A percentile compares a stretch with the other conserved stretches of the same genome.
Evolutionary conservation across 2,329 filamentous ascomycete species (phyloP).

Genomic region (Hymenoscyphus scutula): DNA sequence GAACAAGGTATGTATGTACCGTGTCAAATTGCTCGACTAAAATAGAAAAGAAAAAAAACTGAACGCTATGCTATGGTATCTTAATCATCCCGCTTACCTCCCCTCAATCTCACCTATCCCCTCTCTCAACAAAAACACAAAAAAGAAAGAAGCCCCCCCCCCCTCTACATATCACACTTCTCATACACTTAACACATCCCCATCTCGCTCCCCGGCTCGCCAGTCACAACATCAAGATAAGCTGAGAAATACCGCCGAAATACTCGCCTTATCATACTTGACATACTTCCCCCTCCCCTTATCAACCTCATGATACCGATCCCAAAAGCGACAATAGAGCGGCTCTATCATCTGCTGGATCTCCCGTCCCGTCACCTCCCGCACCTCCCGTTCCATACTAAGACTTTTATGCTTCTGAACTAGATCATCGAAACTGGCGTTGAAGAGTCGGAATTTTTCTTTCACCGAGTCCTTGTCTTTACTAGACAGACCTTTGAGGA

Average conservation of each 20-base stretch:
- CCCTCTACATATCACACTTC: not conserved
- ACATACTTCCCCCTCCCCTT: constrained; percentile 98
- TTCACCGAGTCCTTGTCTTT: constrained; percentile 98
- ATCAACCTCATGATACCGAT: constrained; percentile 95
- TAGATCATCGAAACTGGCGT: constrained; percentile 84
- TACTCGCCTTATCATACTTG: constrained; percentile 87
- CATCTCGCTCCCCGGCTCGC: not conserved
- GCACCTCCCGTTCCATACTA: constrained; percentile 88
- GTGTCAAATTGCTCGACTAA: not conserved
- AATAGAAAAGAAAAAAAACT: not conserved
- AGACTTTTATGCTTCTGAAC: constrained; percentile 77
- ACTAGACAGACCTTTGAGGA: constrained; percentile 77
- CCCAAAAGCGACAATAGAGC: constrained; percentile 92
- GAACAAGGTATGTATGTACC: not conserved
- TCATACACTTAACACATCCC: not conserved
- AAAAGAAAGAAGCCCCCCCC: not conserved
- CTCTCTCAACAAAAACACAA: not conserved
- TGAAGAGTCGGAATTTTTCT: constrained; percentile 91
- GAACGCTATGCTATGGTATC: constrained; percentile 10
- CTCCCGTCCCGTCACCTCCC: constrained; percentile 74
- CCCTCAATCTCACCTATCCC: not conserved
- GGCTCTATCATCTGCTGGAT: constrained; percentile 91
- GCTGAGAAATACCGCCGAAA: constrained; percentile 58
- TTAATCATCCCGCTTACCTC: not conserved
- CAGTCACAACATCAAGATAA: constrained; percentile 13